phyloP scores from a whole-genome alignment of 257 asterid species.

The Rauvolfia tetraphylla region DNA sequence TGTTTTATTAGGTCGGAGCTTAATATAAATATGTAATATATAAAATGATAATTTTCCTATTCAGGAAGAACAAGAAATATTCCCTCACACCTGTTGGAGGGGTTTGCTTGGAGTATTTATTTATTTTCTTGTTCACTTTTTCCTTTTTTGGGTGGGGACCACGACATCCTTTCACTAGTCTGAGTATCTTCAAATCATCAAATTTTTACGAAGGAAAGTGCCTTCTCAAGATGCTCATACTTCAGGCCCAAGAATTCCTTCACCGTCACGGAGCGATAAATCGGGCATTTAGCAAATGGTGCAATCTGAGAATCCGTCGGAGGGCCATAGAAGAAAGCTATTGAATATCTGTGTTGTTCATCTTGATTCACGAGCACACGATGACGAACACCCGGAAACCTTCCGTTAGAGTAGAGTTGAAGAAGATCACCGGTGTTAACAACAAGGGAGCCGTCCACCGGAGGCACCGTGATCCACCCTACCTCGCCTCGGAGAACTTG shows the following conservation, averaged over 20 bases:
- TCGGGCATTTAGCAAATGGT: conserved; percentile 37
- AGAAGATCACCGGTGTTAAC: conserved; percentile 72
- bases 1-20: too few species aligned
- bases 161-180: too few species aligned
- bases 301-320: conserved; percentile 35
- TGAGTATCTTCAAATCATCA: not conserved
- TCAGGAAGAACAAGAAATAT: too few species aligned
- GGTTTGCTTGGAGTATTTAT: too few species aligned
- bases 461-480: conserved; percentile 52
- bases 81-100: too few species aligned
- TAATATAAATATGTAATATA: too few species aligned
- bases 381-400: conserved; percentile 39
- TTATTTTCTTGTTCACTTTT: too few species aligned
- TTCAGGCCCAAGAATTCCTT: conserved; percentile 57
- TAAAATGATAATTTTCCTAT: too few species aligned
- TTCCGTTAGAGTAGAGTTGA: conserved; percentile 57
- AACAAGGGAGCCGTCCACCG: conserved; percentile 42
- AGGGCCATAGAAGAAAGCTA: conserved; percentile 61
- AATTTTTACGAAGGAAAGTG: conserved; percentile 36
- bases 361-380: conserved; percentile 54
- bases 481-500: conserved; percentile 42
- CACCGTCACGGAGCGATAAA: conserved; percentile 41
- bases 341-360: conserved; percentile 42
- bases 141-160: too few species aligned
- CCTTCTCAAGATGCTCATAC: conserved; percentile 53